Conservation (phyloP, 306 rosid species). For the Crataegus laevigata region DNA sequence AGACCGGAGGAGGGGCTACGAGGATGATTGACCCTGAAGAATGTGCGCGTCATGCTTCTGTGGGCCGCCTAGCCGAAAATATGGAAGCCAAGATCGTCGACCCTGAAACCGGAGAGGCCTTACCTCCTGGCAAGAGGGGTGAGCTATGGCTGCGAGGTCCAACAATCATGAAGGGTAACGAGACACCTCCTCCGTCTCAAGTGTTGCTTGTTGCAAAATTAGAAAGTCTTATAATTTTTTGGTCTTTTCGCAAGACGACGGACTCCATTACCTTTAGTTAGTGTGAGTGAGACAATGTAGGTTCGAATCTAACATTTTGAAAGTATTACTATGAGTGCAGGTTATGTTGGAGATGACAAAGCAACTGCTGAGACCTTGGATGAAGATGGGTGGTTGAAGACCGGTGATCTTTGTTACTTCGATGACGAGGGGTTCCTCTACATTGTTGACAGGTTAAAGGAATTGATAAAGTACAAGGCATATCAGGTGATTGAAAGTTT, state of each 20-base stretch:
- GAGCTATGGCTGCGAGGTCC: slow-evolving; percentile 93
- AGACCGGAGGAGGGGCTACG: slow-evolving; percentile 52
- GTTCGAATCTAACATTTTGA: neutral
- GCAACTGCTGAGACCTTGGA: slow-evolving; percentile 75
- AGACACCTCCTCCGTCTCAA: neutral
- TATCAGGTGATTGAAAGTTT: slow-evolving; percentile 57
- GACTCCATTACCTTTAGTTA: no score
- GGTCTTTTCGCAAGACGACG: neutral
- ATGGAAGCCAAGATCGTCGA: slow-evolving; percentile 88
- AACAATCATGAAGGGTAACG: slow-evolving; percentile 60
- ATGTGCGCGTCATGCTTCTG: slow-evolving; percentile 46
- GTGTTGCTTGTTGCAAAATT: neutral
- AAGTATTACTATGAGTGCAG: slow-evolving; percentile 12
- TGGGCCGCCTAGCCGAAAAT: slow-evolving; percentile 60
- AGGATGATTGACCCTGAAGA: slow-evolving; percentile 56
- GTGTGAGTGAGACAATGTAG: neutral
- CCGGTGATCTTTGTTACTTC: slow-evolving; percentile 90
- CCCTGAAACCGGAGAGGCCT: slow-evolving; percentile 51
- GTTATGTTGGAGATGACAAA: slow-evolving; percentile 77
- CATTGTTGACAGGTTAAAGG: slow-evolving; percentile 83
- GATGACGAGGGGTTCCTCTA: slow-evolving; percentile 74
- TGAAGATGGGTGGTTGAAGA: slow-evolving; percentile 88
- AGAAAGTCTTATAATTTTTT: neutral
- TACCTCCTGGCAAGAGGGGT: slow-evolving; percentile 62
- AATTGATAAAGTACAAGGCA: slow-evolving; percentile 86